phyloP scores from a whole-genome alignment of 108 stramenopile genomes.

The Thalassiosira profunda region DNA sequence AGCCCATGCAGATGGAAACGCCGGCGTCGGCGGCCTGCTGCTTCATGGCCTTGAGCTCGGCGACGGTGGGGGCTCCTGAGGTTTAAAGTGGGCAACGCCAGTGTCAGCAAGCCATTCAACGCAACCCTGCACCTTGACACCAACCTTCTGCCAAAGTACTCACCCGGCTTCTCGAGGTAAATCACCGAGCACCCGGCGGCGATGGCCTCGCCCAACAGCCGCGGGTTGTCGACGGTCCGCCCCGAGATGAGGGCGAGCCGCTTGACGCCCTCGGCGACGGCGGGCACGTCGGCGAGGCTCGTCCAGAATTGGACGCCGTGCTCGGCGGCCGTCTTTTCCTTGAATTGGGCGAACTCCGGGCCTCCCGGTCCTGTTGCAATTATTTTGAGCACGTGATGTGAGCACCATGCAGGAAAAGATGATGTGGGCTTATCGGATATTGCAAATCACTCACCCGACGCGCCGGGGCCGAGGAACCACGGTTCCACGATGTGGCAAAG shows the following conservation, averaged over 20 bases:
- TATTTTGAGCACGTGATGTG: constrained; percentile 12
- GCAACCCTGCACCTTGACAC: too few species aligned
- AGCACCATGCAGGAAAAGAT: background rate
- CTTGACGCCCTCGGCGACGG: constrained; percentile 69
- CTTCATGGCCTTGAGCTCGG: constrained; percentile 84
- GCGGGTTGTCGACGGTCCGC: constrained; percentile 92
- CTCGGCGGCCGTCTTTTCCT: constrained; percentile 56
- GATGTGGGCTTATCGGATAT: background rate
- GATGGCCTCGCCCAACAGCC: constrained; percentile 76
- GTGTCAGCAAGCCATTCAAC: too few species aligned
- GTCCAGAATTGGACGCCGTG: constrained; percentile 80
- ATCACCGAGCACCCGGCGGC: constrained; percentile 69
- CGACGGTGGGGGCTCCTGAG: constrained; percentile 76
- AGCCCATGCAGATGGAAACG: constrained; percentile 93
- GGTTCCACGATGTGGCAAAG: constrained; percentile 91
- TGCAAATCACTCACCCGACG: background rate
- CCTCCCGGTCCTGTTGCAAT: constrained; percentile 82
- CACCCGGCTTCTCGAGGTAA: constrained; percentile 94
- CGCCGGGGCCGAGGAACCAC: constrained; percentile 91
- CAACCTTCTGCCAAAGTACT: too few species aligned
- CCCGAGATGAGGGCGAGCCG: constrained; percentile 90
- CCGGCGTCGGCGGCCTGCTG: constrained; percentile 70
- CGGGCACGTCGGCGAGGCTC: constrained; percentile 70
- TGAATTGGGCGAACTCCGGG: constrained; percentile 81
- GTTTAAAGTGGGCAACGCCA: background rate